phyloP scores from a whole-genome alignment of 192 early-diverging fungal species.

The Backusella australiensis region DNA sequence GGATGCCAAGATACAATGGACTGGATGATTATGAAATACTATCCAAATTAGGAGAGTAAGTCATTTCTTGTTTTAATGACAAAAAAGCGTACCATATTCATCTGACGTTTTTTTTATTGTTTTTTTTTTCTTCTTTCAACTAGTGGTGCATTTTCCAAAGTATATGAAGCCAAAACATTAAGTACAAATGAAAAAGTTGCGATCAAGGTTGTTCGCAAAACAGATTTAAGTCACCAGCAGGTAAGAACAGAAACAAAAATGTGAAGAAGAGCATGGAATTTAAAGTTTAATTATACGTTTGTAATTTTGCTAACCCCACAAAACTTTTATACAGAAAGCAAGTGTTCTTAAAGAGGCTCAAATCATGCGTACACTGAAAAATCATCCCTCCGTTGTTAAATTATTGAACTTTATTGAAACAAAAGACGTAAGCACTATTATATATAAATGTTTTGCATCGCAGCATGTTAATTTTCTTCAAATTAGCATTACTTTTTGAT shows the following conservation, averaged over 20 bases:
- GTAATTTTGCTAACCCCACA: background rate
- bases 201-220: slow-evolving; percentile 81
- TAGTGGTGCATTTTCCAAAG: slow-evolving; percentile 85
- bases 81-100: background rate
- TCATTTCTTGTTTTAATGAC: slow-evolving; percentile 18
- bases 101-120: background rate
- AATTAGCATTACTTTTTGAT: slow-evolving; percentile 67
- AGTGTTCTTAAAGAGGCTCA: slow-evolving; percentile 86
- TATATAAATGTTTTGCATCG: background rate
- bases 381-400: slow-evolving; percentile 73
- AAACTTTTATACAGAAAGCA: slow-evolving; percentile 46
- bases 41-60: slow-evolving; percentile 72
- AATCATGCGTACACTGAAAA: slow-evolving; percentile 77
- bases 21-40: slow-evolving; percentile 56
- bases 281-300: background rate
- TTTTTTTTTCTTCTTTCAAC: background rate
- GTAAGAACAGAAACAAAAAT: slow-evolving; percentile 34
- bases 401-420: slow-evolving; percentile 76
- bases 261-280: slow-evolving; percentile 4
- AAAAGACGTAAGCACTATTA: slow-evolving; percentile 32
- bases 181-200: slow-evolving; percentile 67
- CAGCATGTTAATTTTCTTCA: background rate
- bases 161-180: slow-evolving; percentile 67
- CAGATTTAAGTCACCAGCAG: slow-evolving; percentile 70
- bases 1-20: slow-evolving; percentile 48